Conservation (phyloP, 352 stramenopile genomes). For the Blastocystis sp. region DNA sequence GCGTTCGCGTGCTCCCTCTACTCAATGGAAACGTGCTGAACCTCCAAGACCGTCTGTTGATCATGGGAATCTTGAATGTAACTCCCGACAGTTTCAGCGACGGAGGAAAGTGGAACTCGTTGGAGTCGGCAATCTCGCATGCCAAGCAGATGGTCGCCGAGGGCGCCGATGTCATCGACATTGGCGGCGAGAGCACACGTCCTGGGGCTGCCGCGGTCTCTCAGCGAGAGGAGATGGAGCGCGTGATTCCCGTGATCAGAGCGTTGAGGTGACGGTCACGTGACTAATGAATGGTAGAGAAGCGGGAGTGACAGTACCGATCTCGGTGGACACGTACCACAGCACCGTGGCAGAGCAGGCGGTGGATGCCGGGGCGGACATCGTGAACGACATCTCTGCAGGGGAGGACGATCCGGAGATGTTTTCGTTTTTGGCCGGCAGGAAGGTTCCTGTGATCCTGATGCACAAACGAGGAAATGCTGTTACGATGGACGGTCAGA, state of each 20-base stretch:
- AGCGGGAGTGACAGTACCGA: slow-evolving; percentile 69
- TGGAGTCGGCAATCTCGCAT: slow-evolving; percentile 70
- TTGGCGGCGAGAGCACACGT: slow-evolving; percentile 95
- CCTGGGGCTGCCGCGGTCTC: slow-evolving; percentile 81
- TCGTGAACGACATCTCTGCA: slow-evolving; percentile 94
- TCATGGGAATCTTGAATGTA: slow-evolving; percentile 98
- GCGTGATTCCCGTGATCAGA: slow-evolving; percentile 86
- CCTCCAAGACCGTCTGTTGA: slow-evolving; percentile 65
- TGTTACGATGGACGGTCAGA: slow-evolving; percentile 83
- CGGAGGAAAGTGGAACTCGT: slow-evolving; percentile 72
- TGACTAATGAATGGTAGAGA: not conserved
- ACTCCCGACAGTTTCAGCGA: slow-evolving; percentile 96
- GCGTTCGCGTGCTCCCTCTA: not conserved
- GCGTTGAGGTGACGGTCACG: slow-evolving; percentile 69
- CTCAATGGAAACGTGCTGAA: not conserved
- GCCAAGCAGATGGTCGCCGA: slow-evolving; percentile 78
- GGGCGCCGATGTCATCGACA: slow-evolving; percentile 88
- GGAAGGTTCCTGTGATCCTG: slow-evolving; percentile 72
- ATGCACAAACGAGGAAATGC: slow-evolving; percentile 96
- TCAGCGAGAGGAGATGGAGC: slow-evolving; percentile 79
- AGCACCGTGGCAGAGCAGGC: slow-evolving; percentile 78
- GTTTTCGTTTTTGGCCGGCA: slow-evolving; percentile 67
- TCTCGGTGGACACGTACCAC: slow-evolving; percentile 94
- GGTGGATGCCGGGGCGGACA: slow-evolving; percentile 82
- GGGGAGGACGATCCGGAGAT: slow-evolving; percentile 83